Conservation (phyloP, 2,329 filamentous ascomycete species). For the Thermothelomyces thermophilus region DNA sequence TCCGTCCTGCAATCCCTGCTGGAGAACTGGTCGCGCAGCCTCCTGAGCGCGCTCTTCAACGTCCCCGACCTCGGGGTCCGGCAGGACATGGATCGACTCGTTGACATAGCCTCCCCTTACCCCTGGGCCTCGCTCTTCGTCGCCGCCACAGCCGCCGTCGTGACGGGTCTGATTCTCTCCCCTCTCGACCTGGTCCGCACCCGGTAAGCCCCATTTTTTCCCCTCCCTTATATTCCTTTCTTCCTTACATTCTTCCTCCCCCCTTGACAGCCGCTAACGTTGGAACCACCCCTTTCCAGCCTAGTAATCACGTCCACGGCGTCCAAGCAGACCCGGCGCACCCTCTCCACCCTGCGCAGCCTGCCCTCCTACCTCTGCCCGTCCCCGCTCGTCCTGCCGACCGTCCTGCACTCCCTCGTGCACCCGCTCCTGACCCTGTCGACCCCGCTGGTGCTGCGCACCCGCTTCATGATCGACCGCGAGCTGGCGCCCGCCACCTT, state of each 20-base stretch:
- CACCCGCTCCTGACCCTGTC: constrained; percentile 78
- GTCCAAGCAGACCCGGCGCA: constrained; percentile 60
- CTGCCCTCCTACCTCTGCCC: constrained; percentile 74
- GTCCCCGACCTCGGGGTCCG: constrained; percentile 75
- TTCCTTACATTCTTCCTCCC: not conserved
- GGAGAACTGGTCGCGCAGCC: constrained; percentile 85
- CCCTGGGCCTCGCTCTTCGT: constrained; percentile 77
- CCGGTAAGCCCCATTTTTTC: constrained; percentile 46
- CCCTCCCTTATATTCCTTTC: too few relatives aligned
- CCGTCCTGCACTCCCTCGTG: constrained; percentile 75
- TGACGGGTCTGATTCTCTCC: constrained; percentile 73
- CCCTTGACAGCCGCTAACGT: not conserved
- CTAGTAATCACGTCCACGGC: constrained; percentile 77
- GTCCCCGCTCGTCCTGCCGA: constrained; percentile 68
- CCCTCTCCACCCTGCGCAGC: constrained; percentile 68
- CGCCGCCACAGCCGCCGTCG: constrained; percentile 55
- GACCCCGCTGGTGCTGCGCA: constrained; percentile 76
- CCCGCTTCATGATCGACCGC: constrained; percentile 77
- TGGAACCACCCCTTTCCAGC: constrained; percentile 32
- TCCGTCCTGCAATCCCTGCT: constrained; percentile 77
- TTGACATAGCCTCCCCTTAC: constrained; percentile 67
- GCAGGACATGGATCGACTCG: constrained; percentile 69
- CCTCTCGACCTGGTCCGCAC: constrained; percentile 89
- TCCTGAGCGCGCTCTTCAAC: constrained; percentile 85
- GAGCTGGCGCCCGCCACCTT: constrained; percentile 75